phyloP scores from a whole-genome alignment of 2,329 filamentous ascomycete species.

The Claviceps africana region DNA sequence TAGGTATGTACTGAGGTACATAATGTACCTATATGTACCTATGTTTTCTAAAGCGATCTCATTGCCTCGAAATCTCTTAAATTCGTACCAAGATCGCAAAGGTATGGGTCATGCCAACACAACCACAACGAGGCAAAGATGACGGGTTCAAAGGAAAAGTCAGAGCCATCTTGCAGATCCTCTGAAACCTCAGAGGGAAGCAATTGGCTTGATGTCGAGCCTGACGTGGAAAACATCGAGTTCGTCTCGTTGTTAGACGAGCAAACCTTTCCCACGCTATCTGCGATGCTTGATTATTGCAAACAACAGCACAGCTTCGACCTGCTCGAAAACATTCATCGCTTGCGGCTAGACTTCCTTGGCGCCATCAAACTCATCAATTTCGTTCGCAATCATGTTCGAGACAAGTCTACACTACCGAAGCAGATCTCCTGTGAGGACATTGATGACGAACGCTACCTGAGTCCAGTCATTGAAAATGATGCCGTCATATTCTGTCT shows the following conservation, averaged over 20 bases:
- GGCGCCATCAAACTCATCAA: slow-evolving; percentile 64
- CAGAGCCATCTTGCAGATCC: slow-evolving; percentile 11
- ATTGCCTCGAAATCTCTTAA: background rate
- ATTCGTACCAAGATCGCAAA: background rate
- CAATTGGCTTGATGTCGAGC: slow-evolving; percentile 42
- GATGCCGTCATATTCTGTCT: slow-evolving; percentile 80
- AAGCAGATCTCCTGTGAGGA: slow-evolving; percentile 44
- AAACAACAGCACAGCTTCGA: slow-evolving; percentile 54
- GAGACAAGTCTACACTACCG: slow-evolving; percentile 32
- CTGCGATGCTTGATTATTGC: slow-evolving; percentile 54
- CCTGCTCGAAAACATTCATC: slow-evolving; percentile 44
- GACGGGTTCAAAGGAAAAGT: background rate
- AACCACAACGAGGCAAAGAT: background rate
- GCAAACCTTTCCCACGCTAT: slow-evolving; percentile 47
- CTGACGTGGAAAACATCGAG: slow-evolving; percentile 46
- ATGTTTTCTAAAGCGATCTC: no score
- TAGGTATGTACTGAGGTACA: no score
- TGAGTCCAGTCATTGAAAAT: slow-evolving; percentile 76
- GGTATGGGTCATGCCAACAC: background rate
- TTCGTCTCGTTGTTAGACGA: slow-evolving; percentile 57
- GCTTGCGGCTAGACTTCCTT: slow-evolving; percentile 53
- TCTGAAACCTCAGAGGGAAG: slow-evolving; percentile 26
- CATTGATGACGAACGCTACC: slow-evolving; percentile 64
- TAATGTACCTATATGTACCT: no score
- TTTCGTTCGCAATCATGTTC: slow-evolving; percentile 39